Conservation (phyloP, 352 stramenopile species). For the Vaucheria bursata region DNA sequence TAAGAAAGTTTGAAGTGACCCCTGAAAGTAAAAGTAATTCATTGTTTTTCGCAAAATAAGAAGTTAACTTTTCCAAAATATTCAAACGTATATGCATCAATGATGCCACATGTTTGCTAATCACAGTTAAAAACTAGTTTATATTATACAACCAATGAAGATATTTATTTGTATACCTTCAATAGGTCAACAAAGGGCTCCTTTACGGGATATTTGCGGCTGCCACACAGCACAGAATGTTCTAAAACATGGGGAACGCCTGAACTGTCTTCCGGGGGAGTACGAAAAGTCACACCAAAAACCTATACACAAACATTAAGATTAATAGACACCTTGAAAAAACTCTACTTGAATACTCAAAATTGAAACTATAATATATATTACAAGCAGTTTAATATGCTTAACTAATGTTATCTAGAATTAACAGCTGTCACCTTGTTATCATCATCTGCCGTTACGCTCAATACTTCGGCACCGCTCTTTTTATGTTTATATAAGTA, state of each 20-base stretch:
- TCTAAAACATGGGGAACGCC: slow-evolving; percentile 97
- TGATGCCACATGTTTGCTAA: neutral
- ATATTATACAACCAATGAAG: neutral
- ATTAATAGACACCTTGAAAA: neutral
- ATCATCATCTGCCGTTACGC: neutral
- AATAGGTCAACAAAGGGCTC: slow-evolving; percentile 99
- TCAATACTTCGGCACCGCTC: slow-evolving; percentile 60
- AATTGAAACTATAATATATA: neutral
- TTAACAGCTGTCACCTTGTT: slow-evolving; percentile 9
- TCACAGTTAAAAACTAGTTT: neutral
- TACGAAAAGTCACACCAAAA: slow-evolving; percentile 91
- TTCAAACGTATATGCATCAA: neutral
- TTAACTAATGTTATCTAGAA: neutral
- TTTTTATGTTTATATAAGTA: slow-evolving; percentile 68
- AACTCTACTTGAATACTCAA: neutral
- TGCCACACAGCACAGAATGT: slow-evolving; percentile 62
- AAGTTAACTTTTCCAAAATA: neutral
- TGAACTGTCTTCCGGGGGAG: slow-evolving; percentile 70
- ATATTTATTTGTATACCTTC: slow-evolving; percentile 54
- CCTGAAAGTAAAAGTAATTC: slow-evolving; percentile 24
- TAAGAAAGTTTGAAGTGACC: slow-evolving; percentile 96
- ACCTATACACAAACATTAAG: slow-evolving; percentile 53
- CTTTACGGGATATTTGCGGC: slow-evolving; percentile 89
- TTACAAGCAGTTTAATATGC: neutral
- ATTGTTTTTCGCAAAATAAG: neutral